These are phyloP conservation scores for Eleusine indica DNA, from an alignment of 176 grass and related monocot species.

Conservation along the genomic window DNA sequence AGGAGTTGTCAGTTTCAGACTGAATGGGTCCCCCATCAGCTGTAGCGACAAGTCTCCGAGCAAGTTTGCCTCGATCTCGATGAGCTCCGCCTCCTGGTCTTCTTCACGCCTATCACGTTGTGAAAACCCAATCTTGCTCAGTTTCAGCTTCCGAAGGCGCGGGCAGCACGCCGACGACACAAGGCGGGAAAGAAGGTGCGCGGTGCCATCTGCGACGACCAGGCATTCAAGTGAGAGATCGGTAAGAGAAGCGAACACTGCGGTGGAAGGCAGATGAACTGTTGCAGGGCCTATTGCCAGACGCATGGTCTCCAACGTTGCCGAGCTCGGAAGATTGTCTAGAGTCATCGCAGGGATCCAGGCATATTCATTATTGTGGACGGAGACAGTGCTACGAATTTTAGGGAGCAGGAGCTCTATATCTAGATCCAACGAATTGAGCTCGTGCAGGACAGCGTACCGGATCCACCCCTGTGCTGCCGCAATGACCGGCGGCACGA, in stretches of 20 bases:
- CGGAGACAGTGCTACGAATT: too few species aligned
- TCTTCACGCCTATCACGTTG: too few species aligned
- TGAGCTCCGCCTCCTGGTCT: too few species aligned
- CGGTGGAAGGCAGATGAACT: neutral
- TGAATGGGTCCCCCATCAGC: neutral
- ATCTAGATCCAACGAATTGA: neutral
- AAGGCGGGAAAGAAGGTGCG: neutral
- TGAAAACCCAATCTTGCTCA: neutral
- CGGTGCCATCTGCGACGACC: neutral
- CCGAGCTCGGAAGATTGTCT: neutral
- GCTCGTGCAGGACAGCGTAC: neutral
- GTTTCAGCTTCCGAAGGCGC: neutral
- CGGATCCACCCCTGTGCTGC: neutral
- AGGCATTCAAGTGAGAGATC: neutral
- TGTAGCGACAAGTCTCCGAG: neutral
- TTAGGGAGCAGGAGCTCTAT: neutral
- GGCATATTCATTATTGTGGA: too few species aligned
- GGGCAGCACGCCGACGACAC: constrained; percentile 6
- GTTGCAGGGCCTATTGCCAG: neutral
- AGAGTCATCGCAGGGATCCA: too few species aligned
- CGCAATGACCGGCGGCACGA: neutral
- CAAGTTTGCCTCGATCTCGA: neutral
- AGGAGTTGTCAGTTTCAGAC: neutral
- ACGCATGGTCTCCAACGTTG: neutral
- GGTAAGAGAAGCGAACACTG: neutral